phyloP scores from a whole-genome alignment of 208 protist genomes.

The Trypanosoma melophagium region DNA sequence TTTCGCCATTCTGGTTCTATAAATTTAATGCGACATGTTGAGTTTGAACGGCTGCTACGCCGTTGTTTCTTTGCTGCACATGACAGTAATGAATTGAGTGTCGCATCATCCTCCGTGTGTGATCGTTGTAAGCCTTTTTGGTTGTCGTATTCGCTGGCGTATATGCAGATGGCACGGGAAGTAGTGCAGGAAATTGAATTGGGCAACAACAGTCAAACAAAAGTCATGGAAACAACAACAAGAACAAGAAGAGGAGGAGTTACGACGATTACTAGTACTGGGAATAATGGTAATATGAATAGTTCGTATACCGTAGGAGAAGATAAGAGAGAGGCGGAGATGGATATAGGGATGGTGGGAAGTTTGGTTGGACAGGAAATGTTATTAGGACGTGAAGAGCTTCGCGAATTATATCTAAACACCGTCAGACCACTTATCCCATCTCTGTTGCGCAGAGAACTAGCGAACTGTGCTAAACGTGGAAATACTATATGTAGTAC shows the following conservation, averaged over 20 bases:
- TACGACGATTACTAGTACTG: no score
- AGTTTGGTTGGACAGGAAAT: neutral
- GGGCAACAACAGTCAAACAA: neutral
- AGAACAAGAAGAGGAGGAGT: neutral
- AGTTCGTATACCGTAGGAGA: no score
- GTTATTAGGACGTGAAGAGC: neutral
- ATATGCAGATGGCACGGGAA: conserved; percentile 25
- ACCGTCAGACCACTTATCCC: conserved; percentile 15
- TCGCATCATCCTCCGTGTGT: conserved; percentile 8
- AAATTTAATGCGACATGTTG: conserved; percentile 19
- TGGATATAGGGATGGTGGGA: neutral
- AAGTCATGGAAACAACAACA: neutral
- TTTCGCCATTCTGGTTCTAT: conserved; percentile 10
- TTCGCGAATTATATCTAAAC: conserved; percentile 18
- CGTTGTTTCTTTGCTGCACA: conserved; percentile 22
- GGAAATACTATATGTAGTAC: neutral
- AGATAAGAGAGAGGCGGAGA: neutral
- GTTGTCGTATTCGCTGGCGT: conserved; percentile 13
- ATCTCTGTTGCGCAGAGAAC: conserved; percentile 12
- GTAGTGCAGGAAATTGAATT: conserved; percentile 21
- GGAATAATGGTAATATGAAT: no score
- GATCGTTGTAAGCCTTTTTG: conserved; percentile 17
- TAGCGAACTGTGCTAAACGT: conserved; percentile 14
- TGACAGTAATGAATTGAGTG: conserved; percentile 15
- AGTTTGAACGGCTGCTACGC: conserved; percentile 26